These are phyloP conservation scores for Botryobasidium botryosum DNA, from an alignment of 768 basidiomycete genomes.

Conservation along the genomic window DNA sequence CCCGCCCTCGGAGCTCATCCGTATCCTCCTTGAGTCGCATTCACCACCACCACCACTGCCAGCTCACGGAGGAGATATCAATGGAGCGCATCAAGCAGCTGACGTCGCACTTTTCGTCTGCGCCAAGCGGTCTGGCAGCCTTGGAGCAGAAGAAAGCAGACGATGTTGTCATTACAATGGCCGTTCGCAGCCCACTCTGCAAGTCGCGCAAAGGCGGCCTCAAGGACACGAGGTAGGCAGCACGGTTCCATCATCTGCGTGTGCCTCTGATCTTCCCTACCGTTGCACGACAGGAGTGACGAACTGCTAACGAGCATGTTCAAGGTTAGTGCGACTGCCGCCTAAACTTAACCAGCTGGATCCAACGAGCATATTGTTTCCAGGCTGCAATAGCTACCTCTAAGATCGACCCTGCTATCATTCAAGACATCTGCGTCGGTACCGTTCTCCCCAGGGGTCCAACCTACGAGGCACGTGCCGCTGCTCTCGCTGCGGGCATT, in stretches of 20 bases:
- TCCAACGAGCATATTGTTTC: no score
- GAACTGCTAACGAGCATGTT: slow-evolving; percentile 38
- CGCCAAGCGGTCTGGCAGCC: slow-evolving; percentile 29
- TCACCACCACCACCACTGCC: no score
- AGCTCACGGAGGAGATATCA: no score
- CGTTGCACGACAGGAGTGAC: no score
- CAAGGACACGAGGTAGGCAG: slow-evolving; percentile 70
- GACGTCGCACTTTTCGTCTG: slow-evolving; percentile 35
- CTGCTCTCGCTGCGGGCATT: slow-evolving; percentile 76
- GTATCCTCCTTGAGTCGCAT: no score
- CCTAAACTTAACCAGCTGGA: no score
- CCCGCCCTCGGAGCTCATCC: no score
- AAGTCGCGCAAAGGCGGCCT: slow-evolving; percentile 82
- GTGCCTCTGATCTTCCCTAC: no score
- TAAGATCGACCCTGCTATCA: slow-evolving; percentile 40
- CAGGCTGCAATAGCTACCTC: no score
- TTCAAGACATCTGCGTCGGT: slow-evolving; percentile 69
- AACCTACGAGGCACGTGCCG: slow-evolving; percentile 67
- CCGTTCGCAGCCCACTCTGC: slow-evolving; percentile 78
- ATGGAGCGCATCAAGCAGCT: no score
- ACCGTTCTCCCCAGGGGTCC: slow-evolving; percentile 55
- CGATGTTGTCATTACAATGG: slow-evolving; percentile 83
- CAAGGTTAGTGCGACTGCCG: no score
- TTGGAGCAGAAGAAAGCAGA: slow-evolving; percentile 50
- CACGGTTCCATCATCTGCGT: no score